Base-by-base conservation (phyloP, 192 early-diverging fungal genomes). In the Coemansia sp. region DNA sequence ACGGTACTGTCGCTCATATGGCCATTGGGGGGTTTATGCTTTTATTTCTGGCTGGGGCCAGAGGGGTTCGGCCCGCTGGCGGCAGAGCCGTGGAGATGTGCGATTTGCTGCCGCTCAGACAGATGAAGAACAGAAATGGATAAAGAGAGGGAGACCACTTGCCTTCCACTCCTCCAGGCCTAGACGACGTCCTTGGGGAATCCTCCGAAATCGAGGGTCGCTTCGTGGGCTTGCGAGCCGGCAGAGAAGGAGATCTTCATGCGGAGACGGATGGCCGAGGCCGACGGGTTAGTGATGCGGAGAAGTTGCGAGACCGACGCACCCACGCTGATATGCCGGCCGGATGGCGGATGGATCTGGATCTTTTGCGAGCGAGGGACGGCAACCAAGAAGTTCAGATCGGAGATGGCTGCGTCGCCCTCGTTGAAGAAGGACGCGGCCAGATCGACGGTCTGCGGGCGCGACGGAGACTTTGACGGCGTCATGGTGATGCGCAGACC, bases 351-450 rank as follows among this genome's bases (percentile, higher is more conserved):
- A 21, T 80, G 76, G 79, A 98, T 89, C 53, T 85, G 82, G 39
- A 98, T 75, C 66, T 87, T 84, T 47, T 95, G 83, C 32, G 84
- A 86, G 76, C 91, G 92, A 18, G 92, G 92, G 11, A 99, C 95
- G 0, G 96, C 96, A 10, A 92, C 94, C 65, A 91, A 80, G 58
- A 99, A 88, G 38, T 78, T 76, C 18, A 96, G 43, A 17, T 81
- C 81, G 14, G 65, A 70, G 3, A 75, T 30, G 27, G 94, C 69
- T 3, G 54, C 22, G 6, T 76, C 78, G 30, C 78, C 77, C 13
- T 70, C 40, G 51, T 90, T 94, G 29, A 64, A 54, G 64, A 92
- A 91, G 4, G 73, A 79, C 4, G 85, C 81, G 5, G 75, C 75
- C 28, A 94, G 73, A 35, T 78, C 78, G 33, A 93, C 64, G 22